Evolutionary conservation across 2,329 filamentous ascomycete genomes (phyloP), one percentile per base, ranked within the genome.

Genomic region (Trichophyton simii): DNA sequence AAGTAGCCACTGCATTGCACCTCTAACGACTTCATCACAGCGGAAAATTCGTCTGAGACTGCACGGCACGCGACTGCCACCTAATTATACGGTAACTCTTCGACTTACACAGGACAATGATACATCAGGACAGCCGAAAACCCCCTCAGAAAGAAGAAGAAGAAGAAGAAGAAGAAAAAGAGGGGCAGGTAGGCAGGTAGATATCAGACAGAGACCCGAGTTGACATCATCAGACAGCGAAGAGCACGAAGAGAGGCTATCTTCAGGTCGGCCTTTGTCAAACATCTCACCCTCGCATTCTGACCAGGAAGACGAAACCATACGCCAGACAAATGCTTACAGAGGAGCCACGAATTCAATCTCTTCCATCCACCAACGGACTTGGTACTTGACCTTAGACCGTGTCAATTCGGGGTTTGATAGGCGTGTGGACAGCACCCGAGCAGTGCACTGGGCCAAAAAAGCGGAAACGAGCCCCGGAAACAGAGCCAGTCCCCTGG

Each of bases 381-480:
- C 78, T 48, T 89, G 85, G 87, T 87, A 82, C 63, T 67, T 88
- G 18, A 81, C 81, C 9, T 74, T 89, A 0, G 86, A 89, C 67
- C 77, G 83, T 11, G 69, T 68, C 28, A 80, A 77, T 3, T 83
- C 80, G 58, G 85, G 85, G 3, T 87, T 88, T 61, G 70, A 64
- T 31, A 60, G 61, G 48, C 62, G 55, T 41, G 41, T 44, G 31
- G 61, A 61, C 28, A 52, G 58, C 31, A 41, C 57, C n/a, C 28
- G 46, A 4, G n/a, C 60, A 1, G 61, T 48, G n/a, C 18, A 48
- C 42, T 64, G 60, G 58, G 44, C 60, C 22, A 64, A 66, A 48
- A 68, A 69, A 60, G 44, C 58, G 54, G 3, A 75, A 73, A 74
- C 64, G 64, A 6, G 69, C 69, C 7, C 68, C 55, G 60, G 50